Percentiles rank a stretch among this genome's conserved stretches.
These are phyloP conservation scores for Tetrapisispora nanseiensis DNA, from an alignment of 805 yeast genomes.

Conservation along the genomic window DNA sequence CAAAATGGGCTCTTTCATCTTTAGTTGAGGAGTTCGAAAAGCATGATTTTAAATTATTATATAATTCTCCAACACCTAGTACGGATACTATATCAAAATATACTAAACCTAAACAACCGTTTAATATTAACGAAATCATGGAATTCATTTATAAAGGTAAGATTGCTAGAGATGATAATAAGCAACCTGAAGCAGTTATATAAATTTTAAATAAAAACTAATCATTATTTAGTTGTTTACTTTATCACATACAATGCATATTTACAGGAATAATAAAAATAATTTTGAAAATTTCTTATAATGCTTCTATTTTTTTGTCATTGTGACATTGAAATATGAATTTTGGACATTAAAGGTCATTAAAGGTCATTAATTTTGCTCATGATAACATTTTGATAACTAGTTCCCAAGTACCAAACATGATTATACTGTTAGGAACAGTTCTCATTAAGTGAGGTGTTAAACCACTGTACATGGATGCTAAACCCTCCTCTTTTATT, in stretches of 20 bases:
- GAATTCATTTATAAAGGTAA: conserved; percentile 40
- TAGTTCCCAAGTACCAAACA: conserved; percentile 99
- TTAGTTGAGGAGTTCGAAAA: conserved; percentile 44
- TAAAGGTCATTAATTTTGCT: not conserved
- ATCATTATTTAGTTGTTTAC: not conserved
- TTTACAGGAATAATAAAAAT: conserved; percentile 2
- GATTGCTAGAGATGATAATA: not conserved
- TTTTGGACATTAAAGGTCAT: not conserved
- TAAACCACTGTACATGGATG: conserved; percentile 91
- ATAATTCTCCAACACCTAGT: conserved; percentile 28
- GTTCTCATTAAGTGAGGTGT: conserved; percentile 96
- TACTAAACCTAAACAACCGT: conserved; percentile 22
- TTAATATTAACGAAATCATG: conserved; percentile 33
- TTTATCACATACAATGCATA: conserved; percentile 1
- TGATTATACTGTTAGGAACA: conserved; percentile 93
- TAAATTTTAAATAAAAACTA: not conserved
- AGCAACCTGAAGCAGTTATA: not conserved
- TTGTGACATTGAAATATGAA: not conserved
- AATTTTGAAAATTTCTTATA: not conserved
- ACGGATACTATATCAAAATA: conserved; percentile 47
- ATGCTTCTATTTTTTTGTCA: not conserved
- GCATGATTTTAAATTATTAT: conserved; percentile 50
- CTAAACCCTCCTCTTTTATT: conserved; percentile 86
- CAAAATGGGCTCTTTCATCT: conserved; percentile 57
- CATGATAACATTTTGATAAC: conserved; percentile 49